Conservation (phyloP, 495 filamentous ascomycete species). For the Penicillium mononematosum region DNA sequence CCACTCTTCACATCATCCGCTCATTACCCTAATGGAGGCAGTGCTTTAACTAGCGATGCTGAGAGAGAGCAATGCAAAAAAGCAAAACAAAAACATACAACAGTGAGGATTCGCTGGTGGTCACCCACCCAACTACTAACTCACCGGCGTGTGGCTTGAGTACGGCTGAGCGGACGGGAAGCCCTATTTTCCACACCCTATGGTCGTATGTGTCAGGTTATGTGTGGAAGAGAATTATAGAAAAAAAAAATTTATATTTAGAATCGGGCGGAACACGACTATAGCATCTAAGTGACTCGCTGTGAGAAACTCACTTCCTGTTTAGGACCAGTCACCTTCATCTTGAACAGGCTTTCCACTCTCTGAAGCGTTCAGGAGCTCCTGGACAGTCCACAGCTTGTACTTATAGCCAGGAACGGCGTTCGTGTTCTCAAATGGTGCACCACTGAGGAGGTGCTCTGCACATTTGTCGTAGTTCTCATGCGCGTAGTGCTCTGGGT, state of each 20-base stretch:
- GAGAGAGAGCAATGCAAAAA: too few species aligned
- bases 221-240: too few species aligned
- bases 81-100: too few species aligned
- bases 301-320: background rate
- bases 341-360: conserved; percentile 29
- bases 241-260: too few species aligned
- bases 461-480: conserved; percentile 49
- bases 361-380: conserved; percentile 40
- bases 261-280: background rate
- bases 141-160: too few species aligned
- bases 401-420: conserved; percentile 45
- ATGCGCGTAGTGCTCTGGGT: conserved; percentile 60
- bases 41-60: too few species aligned
- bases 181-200: conserved; percentile 34
- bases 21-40: too few species aligned
- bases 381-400: conserved; percentile 46
- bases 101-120: too few species aligned
- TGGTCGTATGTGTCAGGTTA: background rate
- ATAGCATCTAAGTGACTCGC: background rate
- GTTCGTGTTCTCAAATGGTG: conserved; percentile 39
- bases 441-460: conserved; percentile 36
- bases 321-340: conserved; percentile 14
- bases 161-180: conserved; percentile 31
- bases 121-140: too few species aligned
- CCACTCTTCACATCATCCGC: too few species aligned